These are phyloP conservation scores for Ramularia endophylla DNA, from an alignment of 2,329 filamentous ascomycete genomes.

Conservation along the genomic window DNA sequence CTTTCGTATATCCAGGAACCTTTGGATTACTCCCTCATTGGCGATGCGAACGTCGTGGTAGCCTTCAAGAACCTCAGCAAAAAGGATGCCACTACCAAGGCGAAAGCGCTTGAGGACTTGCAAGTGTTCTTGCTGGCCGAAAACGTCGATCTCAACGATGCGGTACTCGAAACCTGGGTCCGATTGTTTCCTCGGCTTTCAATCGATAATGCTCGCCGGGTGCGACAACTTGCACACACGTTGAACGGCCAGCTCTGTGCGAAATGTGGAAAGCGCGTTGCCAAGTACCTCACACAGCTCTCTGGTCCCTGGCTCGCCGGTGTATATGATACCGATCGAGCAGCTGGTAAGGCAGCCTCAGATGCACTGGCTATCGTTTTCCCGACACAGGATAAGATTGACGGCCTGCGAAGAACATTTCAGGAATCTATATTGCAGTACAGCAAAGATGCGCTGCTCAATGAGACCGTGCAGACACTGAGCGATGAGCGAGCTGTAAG, in stretches of 20 bases:
- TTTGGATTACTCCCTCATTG: slow-evolving; percentile 70
- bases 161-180: slow-evolving; percentile 85
- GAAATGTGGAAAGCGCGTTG: slow-evolving; percentile 71
- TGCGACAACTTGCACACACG: slow-evolving; percentile 77
- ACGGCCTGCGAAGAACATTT: slow-evolving; percentile 72
- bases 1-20: slow-evolving; percentile 86
- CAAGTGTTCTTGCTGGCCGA: slow-evolving; percentile 56
- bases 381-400: slow-evolving; percentile 70
- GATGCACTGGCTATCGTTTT: slow-evolving; percentile 73
- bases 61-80: slow-evolving; percentile 90
- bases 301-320: slow-evolving; percentile 90
- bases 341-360: slow-evolving; percentile 67
- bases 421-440: slow-evolving; percentile 77
- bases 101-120: slow-evolving; percentile 84
- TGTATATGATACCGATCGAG: slow-evolving; percentile 76
- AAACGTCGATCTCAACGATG: slow-evolving; percentile 64
- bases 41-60: slow-evolving; percentile 75
- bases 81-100: slow-evolving; percentile 87
- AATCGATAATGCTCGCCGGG: slow-evolving; percentile 81
- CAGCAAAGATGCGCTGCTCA: slow-evolving; percentile 66
- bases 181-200: slow-evolving; percentile 78
- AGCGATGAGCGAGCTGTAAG: slow-evolving; percentile 86
- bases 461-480: slow-evolving; percentile 73
- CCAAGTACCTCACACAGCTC: slow-evolving; percentile 67
- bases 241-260: slow-evolving; percentile 60